These are phyloP conservation scores for Vigna unguiculata DNA, from an alignment of 306 rosid species.

Conservation along the genomic window DNA sequence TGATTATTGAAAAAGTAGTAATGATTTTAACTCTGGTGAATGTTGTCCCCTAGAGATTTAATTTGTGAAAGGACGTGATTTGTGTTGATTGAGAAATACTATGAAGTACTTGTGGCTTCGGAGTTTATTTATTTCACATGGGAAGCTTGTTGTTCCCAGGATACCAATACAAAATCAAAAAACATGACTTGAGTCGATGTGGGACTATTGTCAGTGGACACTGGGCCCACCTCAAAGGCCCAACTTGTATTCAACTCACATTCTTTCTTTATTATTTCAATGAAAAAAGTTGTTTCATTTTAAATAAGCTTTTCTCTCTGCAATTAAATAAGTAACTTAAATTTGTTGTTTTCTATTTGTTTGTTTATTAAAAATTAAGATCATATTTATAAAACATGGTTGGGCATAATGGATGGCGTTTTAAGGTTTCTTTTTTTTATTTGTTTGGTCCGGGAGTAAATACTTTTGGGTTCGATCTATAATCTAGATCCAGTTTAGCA, in stretches of 20 bases:
- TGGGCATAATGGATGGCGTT: not conserved
- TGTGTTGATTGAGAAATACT: not conserved
- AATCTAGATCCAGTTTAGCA: too few relatives aligned
- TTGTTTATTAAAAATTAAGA: not conserved
- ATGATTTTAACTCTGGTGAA: not conserved
- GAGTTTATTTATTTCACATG: not conserved
- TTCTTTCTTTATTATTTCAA: too few relatives aligned
- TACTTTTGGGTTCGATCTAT: too few relatives aligned
- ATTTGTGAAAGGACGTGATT: not conserved
- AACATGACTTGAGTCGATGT: not conserved
- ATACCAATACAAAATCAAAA: not conserved
- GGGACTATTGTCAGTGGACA: not conserved
- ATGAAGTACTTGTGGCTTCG: not conserved
- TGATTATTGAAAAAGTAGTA: not conserved
- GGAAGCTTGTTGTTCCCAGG: not conserved
- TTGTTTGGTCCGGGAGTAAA: too few relatives aligned
- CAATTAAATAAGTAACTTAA: not conserved
- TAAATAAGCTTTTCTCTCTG: not conserved
- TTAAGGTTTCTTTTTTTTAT: too few relatives aligned
- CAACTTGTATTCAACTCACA: not conserved
- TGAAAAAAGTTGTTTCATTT: too few relatives aligned
- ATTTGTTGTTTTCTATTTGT: not conserved
- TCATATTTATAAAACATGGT: not conserved
- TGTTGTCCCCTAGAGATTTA: not conserved
- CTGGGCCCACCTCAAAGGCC: conserved; percentile 15